Evolutionary conservation across 495 filamentous ascomycete genomes (phyloP), one percentile per base, ranked within the genome.

Genomic region (Penicillium antarcticum): DNA sequence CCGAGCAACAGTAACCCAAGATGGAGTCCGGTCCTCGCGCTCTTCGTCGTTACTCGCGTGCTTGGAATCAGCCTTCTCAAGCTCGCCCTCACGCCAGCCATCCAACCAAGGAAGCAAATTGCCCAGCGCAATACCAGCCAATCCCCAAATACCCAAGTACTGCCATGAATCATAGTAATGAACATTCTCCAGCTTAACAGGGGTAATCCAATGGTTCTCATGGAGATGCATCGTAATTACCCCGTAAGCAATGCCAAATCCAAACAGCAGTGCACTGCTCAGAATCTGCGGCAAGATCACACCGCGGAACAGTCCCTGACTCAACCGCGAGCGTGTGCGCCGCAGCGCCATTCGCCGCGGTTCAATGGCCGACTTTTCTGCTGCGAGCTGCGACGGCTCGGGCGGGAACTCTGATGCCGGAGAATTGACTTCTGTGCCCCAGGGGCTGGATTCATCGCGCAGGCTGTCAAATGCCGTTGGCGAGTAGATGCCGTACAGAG

Each of bases 401-500:
- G 63, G 52, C 12, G 62, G 43, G 63, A 67, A 42, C 35, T 64
- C 57, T 5, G 66, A 33, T 0, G 51, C 56, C 12, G 86, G 86
- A 0, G 86, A 85, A 55, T 87, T 76, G 16, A 81, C 77, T 38
- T 88, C 88, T 1, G 82, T 87, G 31, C 85, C 88, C 85, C 86
- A 92, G 32, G 88, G 81, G 35, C 72, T 71, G 42, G 69, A 58
- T 33, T 81, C 82, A 48, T 81, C 78, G 14, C 74, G 73, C 29
- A 63, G 67, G 36, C 66, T 72, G 50, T 76, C 75, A 56, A 77
- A 79, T 51, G 74, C 80, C 3, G 81, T 82, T 12, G 85, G 88
- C 10, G 82, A 80, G 72, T 94, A 97, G 64, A 97, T 98, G 38
- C 94, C 94, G 56, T 85, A 87, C 0, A 97, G 81, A 1, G 94